Conservation (phyloP, 257 asterid genomes). For the Rubia yunnanensis region DNA sequence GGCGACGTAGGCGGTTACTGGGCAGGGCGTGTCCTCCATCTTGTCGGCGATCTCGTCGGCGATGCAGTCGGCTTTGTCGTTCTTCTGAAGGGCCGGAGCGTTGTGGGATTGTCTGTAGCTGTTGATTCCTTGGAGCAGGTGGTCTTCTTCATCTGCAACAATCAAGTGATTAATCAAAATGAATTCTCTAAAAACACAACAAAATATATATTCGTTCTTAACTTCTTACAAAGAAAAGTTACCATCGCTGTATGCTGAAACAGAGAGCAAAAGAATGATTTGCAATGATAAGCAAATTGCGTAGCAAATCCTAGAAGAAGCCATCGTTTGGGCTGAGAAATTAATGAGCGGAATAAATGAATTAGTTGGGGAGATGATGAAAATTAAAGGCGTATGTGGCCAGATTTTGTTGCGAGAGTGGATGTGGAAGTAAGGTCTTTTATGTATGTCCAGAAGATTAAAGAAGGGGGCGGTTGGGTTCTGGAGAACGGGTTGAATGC, state of each 20-base stretch:
- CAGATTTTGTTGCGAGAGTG: no score
- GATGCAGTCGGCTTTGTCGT: conserved; percentile 54
- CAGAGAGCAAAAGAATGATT: conserved; percentile 19
- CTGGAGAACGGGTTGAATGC: neutral
- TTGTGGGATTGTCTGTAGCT: conserved; percentile 46
- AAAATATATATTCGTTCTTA: no score
- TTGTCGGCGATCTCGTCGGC: conserved; percentile 50
- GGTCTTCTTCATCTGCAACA: conserved; percentile 46
- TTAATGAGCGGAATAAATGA: no score
- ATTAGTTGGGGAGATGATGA: no score
- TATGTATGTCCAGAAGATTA: neutral
- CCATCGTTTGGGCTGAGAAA: conserved; percentile 13
- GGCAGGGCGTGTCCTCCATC: conserved; percentile 35
- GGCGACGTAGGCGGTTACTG: conserved; percentile 20
- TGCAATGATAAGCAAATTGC: conserved; percentile 18
- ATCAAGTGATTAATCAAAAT: no score
- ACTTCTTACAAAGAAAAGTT: neutral
- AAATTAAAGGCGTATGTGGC: no score
- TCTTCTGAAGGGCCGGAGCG: conserved; percentile 35
- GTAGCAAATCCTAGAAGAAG: conserved; percentile 13
- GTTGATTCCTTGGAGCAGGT: conserved; percentile 57
- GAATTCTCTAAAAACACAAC: neutral
- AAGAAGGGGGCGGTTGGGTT: neutral
- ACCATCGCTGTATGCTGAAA: conserved; percentile 34
- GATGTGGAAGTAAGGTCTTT: no score